Evolutionary conservation across 2,329 filamentous ascomycete species (phyloP).

Genomic region (Dothiorella sarmentorum): DNA sequence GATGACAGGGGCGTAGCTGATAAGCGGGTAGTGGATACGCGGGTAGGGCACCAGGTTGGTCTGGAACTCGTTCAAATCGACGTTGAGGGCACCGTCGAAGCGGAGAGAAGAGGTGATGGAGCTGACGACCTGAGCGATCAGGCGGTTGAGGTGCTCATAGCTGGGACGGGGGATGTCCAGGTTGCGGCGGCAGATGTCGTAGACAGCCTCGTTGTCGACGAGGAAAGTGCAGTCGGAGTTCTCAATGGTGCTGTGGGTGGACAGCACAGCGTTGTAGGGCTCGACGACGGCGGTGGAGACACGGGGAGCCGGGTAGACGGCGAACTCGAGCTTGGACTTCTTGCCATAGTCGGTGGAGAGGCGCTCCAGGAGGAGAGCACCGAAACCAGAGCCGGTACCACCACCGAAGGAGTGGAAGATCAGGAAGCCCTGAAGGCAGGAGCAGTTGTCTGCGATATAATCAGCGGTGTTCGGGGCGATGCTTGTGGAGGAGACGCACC

Average conservation of each 20-base stretch:
- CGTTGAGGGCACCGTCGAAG: constrained; percentile 97
- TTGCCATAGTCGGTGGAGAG: constrained; percentile 99
- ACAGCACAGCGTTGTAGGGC: constrained; percentile 99
- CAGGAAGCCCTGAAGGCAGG: constrained; percentile 96
- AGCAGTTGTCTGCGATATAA: constrained; percentile 70
- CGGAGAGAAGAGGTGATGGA: constrained; percentile 98
- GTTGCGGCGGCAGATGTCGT: constrained; percentile 98
- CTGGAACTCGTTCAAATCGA: constrained; percentile 99
- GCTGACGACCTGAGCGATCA: constrained; percentile 98
- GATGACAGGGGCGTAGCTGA: constrained; percentile 91
- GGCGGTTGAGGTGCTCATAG: constrained; percentile 97
- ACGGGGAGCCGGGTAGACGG: constrained; percentile 96
- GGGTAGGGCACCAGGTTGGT: constrained; percentile 99
- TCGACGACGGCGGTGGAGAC: constrained; percentile 97
- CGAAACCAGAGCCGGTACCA: constrained; percentile 97
- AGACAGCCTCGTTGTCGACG: constrained; percentile 99
- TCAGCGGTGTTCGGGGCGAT: not conserved
- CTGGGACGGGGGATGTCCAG: constrained; percentile 94
- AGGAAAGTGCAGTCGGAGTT: constrained; percentile 99
- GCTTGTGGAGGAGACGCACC: constrained; percentile 17
- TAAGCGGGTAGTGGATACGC: constrained; percentile 98
- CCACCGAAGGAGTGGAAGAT: constrained; percentile 99
- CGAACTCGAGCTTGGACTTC: constrained; percentile 99
- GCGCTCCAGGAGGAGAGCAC: constrained; percentile 97
- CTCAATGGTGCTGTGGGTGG: constrained; percentile 97